Conservation (phyloP, 2,329 filamentous ascomycete species). For the Diaporthe caulivora region DNA sequence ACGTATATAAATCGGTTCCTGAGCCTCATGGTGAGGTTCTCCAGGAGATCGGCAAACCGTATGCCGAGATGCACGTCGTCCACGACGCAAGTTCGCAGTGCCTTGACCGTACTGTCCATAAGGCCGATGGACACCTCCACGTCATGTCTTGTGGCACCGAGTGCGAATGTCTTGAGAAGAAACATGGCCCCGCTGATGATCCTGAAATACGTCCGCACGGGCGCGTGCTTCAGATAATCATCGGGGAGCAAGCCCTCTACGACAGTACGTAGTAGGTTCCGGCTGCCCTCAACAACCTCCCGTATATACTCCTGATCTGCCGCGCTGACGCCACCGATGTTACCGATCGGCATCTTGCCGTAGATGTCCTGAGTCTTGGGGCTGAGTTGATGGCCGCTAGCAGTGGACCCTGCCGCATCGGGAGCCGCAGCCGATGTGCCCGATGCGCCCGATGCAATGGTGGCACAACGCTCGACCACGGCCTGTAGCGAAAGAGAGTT, state of each 20-base stretch:
- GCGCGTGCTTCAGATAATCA: slow-evolving; percentile 84
- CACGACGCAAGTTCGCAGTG: slow-evolving; percentile 81
- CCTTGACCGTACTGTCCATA: slow-evolving; percentile 80
- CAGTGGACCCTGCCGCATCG: slow-evolving; percentile 47
- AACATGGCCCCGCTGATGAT: slow-evolving; percentile 91
- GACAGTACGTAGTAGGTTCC: slow-evolving; percentile 81
- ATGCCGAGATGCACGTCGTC: slow-evolving; percentile 90
- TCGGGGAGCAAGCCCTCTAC: slow-evolving; percentile 81
- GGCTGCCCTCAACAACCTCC: slow-evolving; percentile 82
- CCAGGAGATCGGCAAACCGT: slow-evolving; percentile 84
- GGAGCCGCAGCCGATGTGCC: slow-evolving; percentile 48
- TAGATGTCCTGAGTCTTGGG: slow-evolving; percentile 75
- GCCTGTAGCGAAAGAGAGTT: slow-evolving; percentile 95
- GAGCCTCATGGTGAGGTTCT: slow-evolving; percentile 80
- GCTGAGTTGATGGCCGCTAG: slow-evolving; percentile 60
- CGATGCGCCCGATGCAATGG: slow-evolving; percentile 68
- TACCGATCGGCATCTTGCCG: slow-evolving; percentile 73
- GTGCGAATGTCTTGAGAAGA: slow-evolving; percentile 84
- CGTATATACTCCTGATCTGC: slow-evolving; percentile 80
- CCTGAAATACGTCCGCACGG: slow-evolving; percentile 86
- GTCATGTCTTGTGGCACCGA: slow-evolving; percentile 83
- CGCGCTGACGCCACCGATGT: slow-evolving; percentile 72
- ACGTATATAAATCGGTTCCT: slow-evolving; percentile 80
- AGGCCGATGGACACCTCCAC: slow-evolving; percentile 80
- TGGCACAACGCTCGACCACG: slow-evolving; percentile 92